A percentile compares a stretch with the other conserved stretches of the same genome.
These are phyloP conservation scores for Pichia sp. DNA, from an alignment of 1,139 yeast species.

Conservation along the genomic window DNA sequence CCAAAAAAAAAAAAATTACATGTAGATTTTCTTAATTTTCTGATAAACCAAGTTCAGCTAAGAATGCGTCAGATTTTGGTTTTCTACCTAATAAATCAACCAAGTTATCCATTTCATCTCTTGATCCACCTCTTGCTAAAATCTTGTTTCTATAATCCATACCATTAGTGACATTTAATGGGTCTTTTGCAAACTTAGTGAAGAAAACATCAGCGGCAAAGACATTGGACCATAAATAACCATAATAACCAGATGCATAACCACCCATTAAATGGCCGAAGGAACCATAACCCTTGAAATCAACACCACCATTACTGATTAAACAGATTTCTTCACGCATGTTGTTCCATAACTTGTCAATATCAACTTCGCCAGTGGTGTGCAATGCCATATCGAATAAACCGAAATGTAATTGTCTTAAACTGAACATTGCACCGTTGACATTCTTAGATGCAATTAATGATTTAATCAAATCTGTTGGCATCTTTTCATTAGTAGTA, in stretches of 20 bases:
- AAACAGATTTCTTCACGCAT: slow-evolving; percentile 58
- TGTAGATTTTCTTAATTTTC: background rate
- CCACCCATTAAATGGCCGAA: slow-evolving; percentile 87
- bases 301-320: slow-evolving; percentile 51
- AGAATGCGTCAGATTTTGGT: slow-evolving; percentile 70
- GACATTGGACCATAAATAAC: slow-evolving; percentile 82
- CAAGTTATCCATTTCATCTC: slow-evolving; percentile 65
- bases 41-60: slow-evolving; percentile 54
- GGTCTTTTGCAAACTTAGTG: slow-evolving; percentile 65
- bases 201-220: slow-evolving; percentile 84
- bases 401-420: slow-evolving; percentile 78
- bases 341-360: slow-evolving; percentile 60
- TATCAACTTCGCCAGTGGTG: slow-evolving; percentile 46
- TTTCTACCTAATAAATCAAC: slow-evolving; percentile 70
- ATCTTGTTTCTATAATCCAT: slow-evolving; percentile 67
- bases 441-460: slow-evolving; percentile 70
- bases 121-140: slow-evolving; percentile 69
- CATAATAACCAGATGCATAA: slow-evolving; percentile 84
- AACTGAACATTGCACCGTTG: slow-evolving; percentile 65
- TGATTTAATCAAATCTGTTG: slow-evolving; percentile 57
- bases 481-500: slow-evolving; percentile 51
- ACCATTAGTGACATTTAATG: slow-evolving; percentile 63
- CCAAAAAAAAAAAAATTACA: background rate
- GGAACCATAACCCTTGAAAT: slow-evolving; percentile 67
- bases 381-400: slow-evolving; percentile 74